These are phyloP conservation scores for Ophiosphaerella narmari DNA, from an alignment of 2,329 filamentous ascomycete genomes.

Conservation along the genomic window DNA sequence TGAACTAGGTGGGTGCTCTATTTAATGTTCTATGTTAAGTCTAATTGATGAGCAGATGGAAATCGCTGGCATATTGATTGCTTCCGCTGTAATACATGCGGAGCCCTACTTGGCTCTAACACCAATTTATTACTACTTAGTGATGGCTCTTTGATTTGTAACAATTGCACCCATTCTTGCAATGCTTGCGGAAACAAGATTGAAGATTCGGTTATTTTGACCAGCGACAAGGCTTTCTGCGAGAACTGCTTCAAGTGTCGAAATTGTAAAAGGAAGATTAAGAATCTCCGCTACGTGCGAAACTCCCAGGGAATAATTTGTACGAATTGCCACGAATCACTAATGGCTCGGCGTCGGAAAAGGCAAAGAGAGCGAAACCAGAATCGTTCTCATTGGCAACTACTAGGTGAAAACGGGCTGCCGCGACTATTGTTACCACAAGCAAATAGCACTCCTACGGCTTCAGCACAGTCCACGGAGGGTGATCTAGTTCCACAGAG, in stretches of 20 bases:
- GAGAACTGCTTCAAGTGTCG: conserved; percentile 95
- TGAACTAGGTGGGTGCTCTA: no score
- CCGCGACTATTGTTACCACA: no score
- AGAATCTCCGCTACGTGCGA: conserved; percentile 95
- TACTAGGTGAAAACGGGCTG: no score
- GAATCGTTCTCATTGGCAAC: no score
- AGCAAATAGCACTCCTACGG: no score
- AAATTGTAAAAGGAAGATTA: conserved; percentile 98
- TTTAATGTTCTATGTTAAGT: no score
- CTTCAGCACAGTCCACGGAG: no score
- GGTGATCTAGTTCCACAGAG: no score
- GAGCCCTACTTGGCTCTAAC: conserved; percentile 94
- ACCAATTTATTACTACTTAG: conserved; percentile 95
- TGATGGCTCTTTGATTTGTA: conserved; percentile 97
- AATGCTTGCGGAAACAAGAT: conserved; percentile 97
- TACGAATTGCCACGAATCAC: conserved; percentile 96
- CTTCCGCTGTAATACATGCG: conserved; percentile 96
- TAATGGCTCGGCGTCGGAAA: conserved; percentile 92
- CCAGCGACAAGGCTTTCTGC: conserved; percentile 97
- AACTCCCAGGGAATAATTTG: conserved; percentile 99
- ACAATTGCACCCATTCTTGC: conserved; percentile 99
- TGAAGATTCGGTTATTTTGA: conserved; percentile 95
- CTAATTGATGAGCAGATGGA: conserved; percentile 64
- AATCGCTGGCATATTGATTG: conserved; percentile 99
- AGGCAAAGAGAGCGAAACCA: conserved; percentile 64